A percentile compares a stretch with the other conserved stretches of the same genome.
These are phyloP conservation scores for Neophaeococcomyces mojaviensis DNA, from an alignment of 2,329 filamentous ascomycete species.

Conservation along the genomic window DNA sequence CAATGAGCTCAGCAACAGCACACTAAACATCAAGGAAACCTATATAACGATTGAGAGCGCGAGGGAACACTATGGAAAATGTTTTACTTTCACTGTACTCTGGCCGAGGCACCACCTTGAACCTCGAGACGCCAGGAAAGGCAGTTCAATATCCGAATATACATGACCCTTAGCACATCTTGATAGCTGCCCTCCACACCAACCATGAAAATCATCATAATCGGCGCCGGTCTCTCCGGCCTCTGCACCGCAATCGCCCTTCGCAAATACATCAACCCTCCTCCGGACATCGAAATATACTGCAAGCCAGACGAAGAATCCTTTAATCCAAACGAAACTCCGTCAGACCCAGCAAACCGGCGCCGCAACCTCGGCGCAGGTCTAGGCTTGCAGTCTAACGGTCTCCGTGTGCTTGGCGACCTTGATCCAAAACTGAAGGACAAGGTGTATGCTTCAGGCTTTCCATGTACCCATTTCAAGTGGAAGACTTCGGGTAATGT, in stretches of 20 bases:
- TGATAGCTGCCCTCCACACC: no score
- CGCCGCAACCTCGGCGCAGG: conserved; percentile 27
- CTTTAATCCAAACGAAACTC: no score
- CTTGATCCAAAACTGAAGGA: conserved; percentile 29
- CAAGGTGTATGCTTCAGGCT: conserved; percentile 29
- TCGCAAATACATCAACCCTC: neutral
- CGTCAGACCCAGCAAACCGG: neutral
- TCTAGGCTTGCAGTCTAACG: conserved; percentile 32
- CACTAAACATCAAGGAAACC: no score
- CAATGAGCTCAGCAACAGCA: no score
- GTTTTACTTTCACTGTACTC: no score
- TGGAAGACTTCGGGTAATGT: conserved; percentile 27
- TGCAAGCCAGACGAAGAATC: neutral
- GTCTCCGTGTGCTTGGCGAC: conserved; percentile 31
- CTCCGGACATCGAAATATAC: neutral
- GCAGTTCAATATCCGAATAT: no score
- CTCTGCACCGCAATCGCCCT: neutral
- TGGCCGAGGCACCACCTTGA: no score
- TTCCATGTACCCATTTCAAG: conserved; percentile 26
- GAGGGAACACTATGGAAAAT: no score
- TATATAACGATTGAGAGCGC: no score
- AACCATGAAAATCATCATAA: conserved; percentile 3
- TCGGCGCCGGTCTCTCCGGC: neutral
- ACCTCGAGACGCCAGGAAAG: no score
- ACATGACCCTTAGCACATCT: no score